phyloP scores from a whole-genome alignment of 805 yeast genomes.

The Candida andamanensis region DNA sequence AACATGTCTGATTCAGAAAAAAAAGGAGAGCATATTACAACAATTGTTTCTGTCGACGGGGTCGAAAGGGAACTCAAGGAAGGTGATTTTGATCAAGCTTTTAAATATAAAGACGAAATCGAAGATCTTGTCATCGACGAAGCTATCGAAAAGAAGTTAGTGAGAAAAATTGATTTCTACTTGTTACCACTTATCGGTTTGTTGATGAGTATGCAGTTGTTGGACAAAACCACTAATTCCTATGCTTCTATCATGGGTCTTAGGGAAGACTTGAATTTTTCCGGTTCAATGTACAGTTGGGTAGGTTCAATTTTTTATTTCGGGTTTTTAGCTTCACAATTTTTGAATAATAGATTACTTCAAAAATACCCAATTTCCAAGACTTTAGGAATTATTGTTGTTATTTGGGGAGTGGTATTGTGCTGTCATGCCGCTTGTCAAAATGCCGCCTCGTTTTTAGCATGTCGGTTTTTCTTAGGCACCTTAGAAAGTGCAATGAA shows the following conservation, averaged over 20 bases:
- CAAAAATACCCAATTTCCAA: slow-evolving; percentile 56
- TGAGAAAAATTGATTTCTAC: slow-evolving; percentile 16
- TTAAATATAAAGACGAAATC: slow-evolving; percentile 1
- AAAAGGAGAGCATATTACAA: neutral
- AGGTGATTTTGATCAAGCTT: slow-evolving; percentile 1
- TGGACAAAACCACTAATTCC: slow-evolving; percentile 33
- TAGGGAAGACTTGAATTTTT: slow-evolving; percentile 28
- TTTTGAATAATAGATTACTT: slow-evolving; percentile 40
- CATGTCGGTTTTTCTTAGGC: slow-evolving; percentile 30
- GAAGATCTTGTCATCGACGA: neutral
- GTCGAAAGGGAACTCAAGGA: neutral
- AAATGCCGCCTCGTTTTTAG: slow-evolving; percentile 30
- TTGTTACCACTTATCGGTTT: slow-evolving; percentile 19
- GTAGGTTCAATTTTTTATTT: slow-evolving; percentile 38
- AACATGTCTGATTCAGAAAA: no score
- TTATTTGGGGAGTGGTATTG: slow-evolving; percentile 60
- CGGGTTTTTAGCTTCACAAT: slow-evolving; percentile 56
- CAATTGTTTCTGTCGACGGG: neutral
- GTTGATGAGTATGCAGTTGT: slow-evolving; percentile 19
- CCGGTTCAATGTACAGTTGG: slow-evolving; percentile 29
- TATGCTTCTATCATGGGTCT: slow-evolving; percentile 36
- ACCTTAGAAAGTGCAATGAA: slow-evolving; percentile 35
- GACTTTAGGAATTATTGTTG: slow-evolving; percentile 40
- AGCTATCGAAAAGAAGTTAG: slow-evolving; percentile 6
- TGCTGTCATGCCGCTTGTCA: slow-evolving; percentile 18